These are phyloP conservation scores for Aspergillus sclerotioniger DNA, from an alignment of 495 filamentous ascomycete species.

Conservation along the genomic window DNA sequence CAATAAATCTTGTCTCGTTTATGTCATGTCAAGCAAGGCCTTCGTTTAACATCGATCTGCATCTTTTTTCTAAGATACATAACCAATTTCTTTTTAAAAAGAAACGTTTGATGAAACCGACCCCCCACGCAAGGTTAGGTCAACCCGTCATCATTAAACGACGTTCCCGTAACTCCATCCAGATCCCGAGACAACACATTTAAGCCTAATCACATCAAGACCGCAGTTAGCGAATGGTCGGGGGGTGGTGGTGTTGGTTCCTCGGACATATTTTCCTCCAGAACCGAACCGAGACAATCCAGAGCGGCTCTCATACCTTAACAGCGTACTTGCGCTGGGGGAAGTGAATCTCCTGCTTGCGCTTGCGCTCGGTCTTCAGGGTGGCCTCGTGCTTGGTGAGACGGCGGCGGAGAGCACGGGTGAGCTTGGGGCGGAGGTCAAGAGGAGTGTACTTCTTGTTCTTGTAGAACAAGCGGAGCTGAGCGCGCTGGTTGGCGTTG, in stretches of 20 bases:
- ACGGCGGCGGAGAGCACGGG: slow-evolving; percentile 88
- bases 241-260: background rate
- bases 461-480: slow-evolving; percentile 99
- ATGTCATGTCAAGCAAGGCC: slow-evolving; percentile 43
- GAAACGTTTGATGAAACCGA: slow-evolving; percentile 34
- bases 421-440: slow-evolving; percentile 95
- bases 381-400: slow-evolving; percentile 86
- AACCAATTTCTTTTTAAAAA: slow-evolving; percentile 42
- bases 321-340: slow-evolving; percentile 97
- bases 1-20: slow-evolving; percentile 20
- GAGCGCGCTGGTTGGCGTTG: slow-evolving; percentile 96
- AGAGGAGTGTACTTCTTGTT: slow-evolving; percentile 98
- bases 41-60: slow-evolving; percentile 43
- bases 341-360: slow-evolving; percentile 94
- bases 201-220: slow-evolving; percentile 33
- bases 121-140: slow-evolving; percentile 35
- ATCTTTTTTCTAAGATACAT: slow-evolving; percentile 46
- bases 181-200: slow-evolving; percentile 41
- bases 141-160: slow-evolving; percentile 37
- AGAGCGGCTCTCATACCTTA: slow-evolving; percentile 63
- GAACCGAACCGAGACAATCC: no score
- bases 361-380: slow-evolving; percentile 79
- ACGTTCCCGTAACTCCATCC: slow-evolving; percentile 38
- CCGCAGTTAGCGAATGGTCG: background rate
- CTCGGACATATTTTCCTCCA: background rate